Evolutionary conservation across 192 early-diverging fungal species (phyloP), one percentile per base, ranked within the genome.

Genomic region (Funneliformis mosseae): DNA sequence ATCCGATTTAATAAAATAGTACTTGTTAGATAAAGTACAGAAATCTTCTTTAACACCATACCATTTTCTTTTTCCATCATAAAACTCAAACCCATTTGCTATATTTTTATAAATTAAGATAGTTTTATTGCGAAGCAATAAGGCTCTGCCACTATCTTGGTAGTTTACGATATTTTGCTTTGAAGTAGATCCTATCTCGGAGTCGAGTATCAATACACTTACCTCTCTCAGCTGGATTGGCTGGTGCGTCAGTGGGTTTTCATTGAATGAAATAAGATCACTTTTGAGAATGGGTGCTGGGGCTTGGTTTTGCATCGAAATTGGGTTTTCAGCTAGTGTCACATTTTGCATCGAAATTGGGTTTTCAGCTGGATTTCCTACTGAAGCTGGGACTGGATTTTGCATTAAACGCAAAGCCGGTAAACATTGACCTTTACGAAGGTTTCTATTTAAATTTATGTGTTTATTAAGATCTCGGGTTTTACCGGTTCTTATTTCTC

Each of bases 401-500:
- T 69, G 28, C 39, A 25, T 28, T 69, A 28, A 16, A n/a, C n/a
- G n/a, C n/a, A n/a, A n/a, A n/a, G n/a, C n/a, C n/a, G n/a, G n/a
- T n/a, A n/a, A 11, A 10, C 27, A 39, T 7, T 8, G 25, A 28
- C 33, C 38, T 33, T 39, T 45, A 39, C 41, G 5, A 39, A 73
- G 71, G 71, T 43, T 42, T 73, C 38, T 41, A 42, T 39, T 73
- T 73, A 73, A 73, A 73, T 73, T 42, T 25, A 73, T 73, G 43
- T 73, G 71, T 16, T 73, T 73, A 46, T 73, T 73, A 2, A 73
- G 71, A 73, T 73, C 71, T 43, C 71, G 38, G 38, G 71, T 73
- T 73, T 73, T 73, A 73, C 41, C 71, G 5, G 71, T 73, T 73
- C 18, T 73, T 73, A 42, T 6, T 43, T 4, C 38, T 2, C 6